These are phyloP conservation scores for Leccinum longicurvipes DNA, from an alignment of 768 basidiomycete genomes.

Conservation along the genomic window DNA sequence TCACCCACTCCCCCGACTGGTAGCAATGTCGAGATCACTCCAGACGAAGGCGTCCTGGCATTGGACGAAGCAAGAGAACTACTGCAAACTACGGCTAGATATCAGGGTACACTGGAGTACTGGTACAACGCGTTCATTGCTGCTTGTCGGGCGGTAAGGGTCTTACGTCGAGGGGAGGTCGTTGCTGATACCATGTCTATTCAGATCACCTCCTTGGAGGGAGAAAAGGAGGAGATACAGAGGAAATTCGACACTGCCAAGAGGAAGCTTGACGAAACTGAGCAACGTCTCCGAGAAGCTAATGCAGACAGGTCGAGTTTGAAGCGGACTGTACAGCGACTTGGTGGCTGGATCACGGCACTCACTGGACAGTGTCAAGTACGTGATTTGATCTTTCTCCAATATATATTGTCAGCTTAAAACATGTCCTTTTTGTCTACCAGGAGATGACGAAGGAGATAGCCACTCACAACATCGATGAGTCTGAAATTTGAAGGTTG, in stretches of 20 bases:
- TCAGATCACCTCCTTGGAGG: slow-evolving; percentile 17
- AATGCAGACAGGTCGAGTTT: slow-evolving; percentile 12
- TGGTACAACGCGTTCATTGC: slow-evolving; percentile 10
- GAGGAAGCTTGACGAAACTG: slow-evolving; percentile 20
- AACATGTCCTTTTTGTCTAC: background rate
- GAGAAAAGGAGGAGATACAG: slow-evolving; percentile 14
- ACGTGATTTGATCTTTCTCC: background rate
- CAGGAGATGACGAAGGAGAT: background rate
- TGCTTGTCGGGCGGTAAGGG: slow-evolving; percentile 12
- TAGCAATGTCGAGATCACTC: background rate
- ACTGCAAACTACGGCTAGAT: slow-evolving; percentile 15
- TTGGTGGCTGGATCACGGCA: slow-evolving; percentile 8
- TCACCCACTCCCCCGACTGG: slow-evolving; percentile 9
- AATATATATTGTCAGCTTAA: background rate
- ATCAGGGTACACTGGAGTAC: slow-evolving; percentile 12
- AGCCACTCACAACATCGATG: background rate
- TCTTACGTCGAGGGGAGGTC: background rate
- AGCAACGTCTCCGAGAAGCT: slow-evolving; percentile 14
- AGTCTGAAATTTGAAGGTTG: background rate
- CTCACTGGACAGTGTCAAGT: slow-evolving; percentile 14
- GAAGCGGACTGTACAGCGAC: slow-evolving; percentile 9
- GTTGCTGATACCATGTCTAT: background rate
- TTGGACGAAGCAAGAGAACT: slow-evolving; percentile 5
- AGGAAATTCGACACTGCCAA: slow-evolving; percentile 12
- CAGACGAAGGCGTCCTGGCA: background rate